Conservation (phyloP, 1,139 yeast genomes). For the Pichia sp. region DNA sequence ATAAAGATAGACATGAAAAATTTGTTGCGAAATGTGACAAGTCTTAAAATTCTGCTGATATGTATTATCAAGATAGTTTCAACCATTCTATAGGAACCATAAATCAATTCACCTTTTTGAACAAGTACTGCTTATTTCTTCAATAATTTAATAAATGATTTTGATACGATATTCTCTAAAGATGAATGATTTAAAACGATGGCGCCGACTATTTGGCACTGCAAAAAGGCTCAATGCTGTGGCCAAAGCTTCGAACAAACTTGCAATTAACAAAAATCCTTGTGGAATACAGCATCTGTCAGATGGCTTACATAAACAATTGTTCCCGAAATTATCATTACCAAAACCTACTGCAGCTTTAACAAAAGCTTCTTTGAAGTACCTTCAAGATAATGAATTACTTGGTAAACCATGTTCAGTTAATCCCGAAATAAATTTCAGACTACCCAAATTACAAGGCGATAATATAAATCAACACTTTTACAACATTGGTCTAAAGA, state of each 20-base stretch:
- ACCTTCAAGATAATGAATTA: slow-evolving; percentile 58
- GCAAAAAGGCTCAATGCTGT: not conserved
- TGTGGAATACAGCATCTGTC: slow-evolving; percentile 71
- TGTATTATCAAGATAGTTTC: too few species aligned
- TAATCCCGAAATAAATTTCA: slow-evolving; percentile 53
- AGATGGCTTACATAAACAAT: slow-evolving; percentile 46
- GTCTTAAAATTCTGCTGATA: too few species aligned
- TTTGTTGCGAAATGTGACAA: too few species aligned
- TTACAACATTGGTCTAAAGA: slow-evolving; percentile 55
- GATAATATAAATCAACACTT: slow-evolving; percentile 77
- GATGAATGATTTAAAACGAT: too few species aligned
- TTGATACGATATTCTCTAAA: too few species aligned
- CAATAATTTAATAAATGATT: too few species aligned
- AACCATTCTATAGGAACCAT: too few species aligned
- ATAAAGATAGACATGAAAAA: too few species aligned
- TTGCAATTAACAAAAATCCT: slow-evolving; percentile 45
- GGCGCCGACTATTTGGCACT: slow-evolving; percentile 8
- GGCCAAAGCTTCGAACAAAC: slow-evolving; percentile 28
- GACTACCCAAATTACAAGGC: slow-evolving; percentile 69
- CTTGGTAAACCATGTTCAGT: slow-evolving; percentile 73
- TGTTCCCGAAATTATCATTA: slow-evolving; percentile 42
- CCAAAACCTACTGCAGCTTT: slow-evolving; percentile 28
- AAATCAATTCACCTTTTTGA: too few species aligned
- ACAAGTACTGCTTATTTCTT: too few species aligned
- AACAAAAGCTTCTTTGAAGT: slow-evolving; percentile 53